Conservation (phyloP, 306 rosid species). For the Lathyrus aphaca region DNA sequence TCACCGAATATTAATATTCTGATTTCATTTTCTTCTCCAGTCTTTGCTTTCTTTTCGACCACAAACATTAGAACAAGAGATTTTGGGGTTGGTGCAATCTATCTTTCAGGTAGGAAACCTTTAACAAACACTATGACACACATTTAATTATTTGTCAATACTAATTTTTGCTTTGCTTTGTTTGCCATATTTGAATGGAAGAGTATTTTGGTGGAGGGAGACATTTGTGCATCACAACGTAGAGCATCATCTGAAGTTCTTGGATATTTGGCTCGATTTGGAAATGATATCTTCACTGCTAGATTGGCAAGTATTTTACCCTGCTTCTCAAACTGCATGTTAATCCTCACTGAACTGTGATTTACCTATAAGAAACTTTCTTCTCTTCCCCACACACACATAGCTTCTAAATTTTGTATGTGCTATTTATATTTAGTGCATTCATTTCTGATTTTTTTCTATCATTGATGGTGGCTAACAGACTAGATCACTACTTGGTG, state of each 20-base stretch:
- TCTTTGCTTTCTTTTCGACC: constrained; percentile 70
- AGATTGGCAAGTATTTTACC: constrained; percentile 71
- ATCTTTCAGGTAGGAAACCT: constrained; percentile 72
- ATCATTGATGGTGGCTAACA: constrained; percentile 47
- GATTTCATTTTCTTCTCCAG: constrained; percentile 51
- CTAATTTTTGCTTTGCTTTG: constrained; percentile 21
- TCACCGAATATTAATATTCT: constrained; percentile 39
- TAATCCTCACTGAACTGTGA: constrained; percentile 24
- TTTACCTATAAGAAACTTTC: constrained; percentile 25
- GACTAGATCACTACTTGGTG: constrained; percentile 85
- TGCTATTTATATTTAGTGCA: not conserved
- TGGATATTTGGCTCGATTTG: constrained; percentile 93
- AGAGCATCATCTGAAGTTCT: constrained; percentile 91
- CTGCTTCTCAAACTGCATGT: constrained; percentile 22
- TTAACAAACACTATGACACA: not conserved
- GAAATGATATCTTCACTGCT: constrained; percentile 91
- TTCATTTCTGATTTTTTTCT: constrained; percentile 36
- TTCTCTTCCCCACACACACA: not conserved
- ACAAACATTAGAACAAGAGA: constrained; percentile 72
- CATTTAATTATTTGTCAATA: constrained; percentile 3
- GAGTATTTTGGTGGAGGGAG: constrained; percentile 92
- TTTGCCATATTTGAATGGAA: constrained; percentile 50
- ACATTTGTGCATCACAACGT: constrained; percentile 84
- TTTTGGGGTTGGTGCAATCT: constrained; percentile 78
- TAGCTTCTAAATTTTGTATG: constrained; percentile 14